Base-by-base conservation (phyloP, 2,329 filamentous ascomycete species). In the Penicillium italicum region DNA sequence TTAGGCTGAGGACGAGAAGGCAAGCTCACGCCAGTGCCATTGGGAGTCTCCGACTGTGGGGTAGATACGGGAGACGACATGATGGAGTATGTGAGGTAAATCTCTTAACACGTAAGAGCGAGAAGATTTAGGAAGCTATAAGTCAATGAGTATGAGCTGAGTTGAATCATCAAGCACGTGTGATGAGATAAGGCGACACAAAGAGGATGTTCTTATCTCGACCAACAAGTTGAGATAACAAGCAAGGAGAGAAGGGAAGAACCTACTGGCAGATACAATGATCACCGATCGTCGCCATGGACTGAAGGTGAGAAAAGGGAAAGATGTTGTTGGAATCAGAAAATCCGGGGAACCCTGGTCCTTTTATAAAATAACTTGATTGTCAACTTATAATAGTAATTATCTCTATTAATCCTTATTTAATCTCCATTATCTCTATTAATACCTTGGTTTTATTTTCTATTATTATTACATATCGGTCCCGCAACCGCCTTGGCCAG, bases 51-150 rank as follows among this genome's bases (percentile, higher is more conserved):
- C 37, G 67, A 59, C 36, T 56, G 60, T 12, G 69, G 65, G 43
- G 63, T 67, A 22, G 69, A 63, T 31, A 62, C 50, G 46, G 69
- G 65, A 60, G 69, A 71, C 31, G 68, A 68, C 69, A 72, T 73
- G 59, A 49, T 61, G 53, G 5, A 16, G 48, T 55, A 53, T 60
- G 51, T 59, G 53, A 56, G 46, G 44, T 38, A 47, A 52, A 48
- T 36, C 52, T 63, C 56, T 63, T 62, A 50, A 57, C 41, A 43
- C 31, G 51, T 53, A 55, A 45, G 45, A 55, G 54, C 40, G 46
- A 43, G 20, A 53, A 59, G 50, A 59, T 51, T 26, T 60, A 58
- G 55, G 53, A 60, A 54, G 49, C 60, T 64, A 53, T 22, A 33
- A 34, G 49, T 42, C 20, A 34, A 53, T 42, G 20, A 54, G 41